Evolutionary conservation across 305 asterid species (phyloP), one percentile per base, ranked within the genome.

Genomic region (Nicotiana rustica): DNA sequence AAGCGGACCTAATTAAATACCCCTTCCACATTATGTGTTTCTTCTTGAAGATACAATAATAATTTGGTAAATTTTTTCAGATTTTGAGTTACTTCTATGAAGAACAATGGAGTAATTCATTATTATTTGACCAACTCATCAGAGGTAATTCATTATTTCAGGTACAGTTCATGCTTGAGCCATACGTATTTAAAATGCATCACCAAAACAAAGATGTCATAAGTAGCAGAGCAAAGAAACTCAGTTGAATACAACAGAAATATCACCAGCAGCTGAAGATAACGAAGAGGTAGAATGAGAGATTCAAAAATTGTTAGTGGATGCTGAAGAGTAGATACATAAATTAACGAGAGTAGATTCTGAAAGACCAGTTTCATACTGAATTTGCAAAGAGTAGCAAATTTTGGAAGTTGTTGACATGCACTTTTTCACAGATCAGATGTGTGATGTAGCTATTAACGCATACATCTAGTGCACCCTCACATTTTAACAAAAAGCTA

Each of bases 401-500:
- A 15, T 14, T 10, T 0, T 41, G 57, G 15, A 49, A 49, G 57
- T 49, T 12, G 57, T 52, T 15, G 65, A 25, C 65, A 29, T 75
- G 65, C 65, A 75, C 15, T 52, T 8, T 12, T 70, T 75, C 80
- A 25, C 15, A 52, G 12, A 75, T 29, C 15, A 17, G 52, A 35
- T 6, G 49, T 35, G 7, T 6, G 12, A 19, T 21, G 19, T 12
- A 71, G 49, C 79, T 71, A 71, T 12, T 44, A 15, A 47, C 38
- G 79, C 38, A 71, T n/a, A 12, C 3, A 1, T 47, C 1, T 38
- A 38, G 77, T 5, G 57, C 31, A 5, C 57, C 57, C 33, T 71
- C 79, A 47, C 19, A 52, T 25, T 13, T 25, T 49, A 75, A 75
- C 64, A 75, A 75, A 13, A 73, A 49, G 44, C 64, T 75, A 52